phyloP scores from a whole-genome alignment of 768 basidiomycete species.

The Albatrellus ellisii region DNA sequence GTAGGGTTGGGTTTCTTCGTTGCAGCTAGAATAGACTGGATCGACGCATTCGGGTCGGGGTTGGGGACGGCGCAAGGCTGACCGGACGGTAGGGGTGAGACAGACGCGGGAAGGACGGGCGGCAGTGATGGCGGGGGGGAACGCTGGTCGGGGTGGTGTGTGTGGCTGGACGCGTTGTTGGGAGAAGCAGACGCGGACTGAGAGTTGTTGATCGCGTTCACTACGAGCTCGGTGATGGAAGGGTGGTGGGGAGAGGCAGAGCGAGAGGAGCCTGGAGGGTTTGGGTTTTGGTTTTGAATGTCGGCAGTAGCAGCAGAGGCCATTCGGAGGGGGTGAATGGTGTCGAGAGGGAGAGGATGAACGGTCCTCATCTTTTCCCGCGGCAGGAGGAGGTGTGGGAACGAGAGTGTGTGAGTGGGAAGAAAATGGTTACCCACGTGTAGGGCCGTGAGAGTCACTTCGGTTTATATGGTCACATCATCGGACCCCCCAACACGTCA shows the following conservation, averaged over 20 bases:
- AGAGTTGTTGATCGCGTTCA: conserved; percentile 12
- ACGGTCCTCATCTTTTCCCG: conserved; percentile 33
- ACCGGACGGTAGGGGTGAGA: no score
- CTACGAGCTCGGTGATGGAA: conserved; percentile 11
- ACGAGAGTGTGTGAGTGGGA: conserved; percentile 32
- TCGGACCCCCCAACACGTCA: conserved; percentile 14
- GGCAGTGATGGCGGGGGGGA: conserved; percentile 19
- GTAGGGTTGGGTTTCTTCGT: conserved; percentile 10
- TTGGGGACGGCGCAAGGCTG: conserved; percentile 7
- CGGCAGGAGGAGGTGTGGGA: conserved; percentile 30
- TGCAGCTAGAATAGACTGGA: conserved; percentile 17
- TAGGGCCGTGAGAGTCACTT: conserved; percentile 15
- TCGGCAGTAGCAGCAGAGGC: conserved; percentile 8
- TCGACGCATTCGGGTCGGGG: conserved; percentile 10
- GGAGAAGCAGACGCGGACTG: conserved; percentile 16
- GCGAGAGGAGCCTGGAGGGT: conserved; percentile 10
- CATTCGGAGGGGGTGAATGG: conserved; percentile 15
- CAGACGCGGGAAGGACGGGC: conserved; percentile 21
- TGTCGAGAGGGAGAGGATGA: conserved; percentile 35
- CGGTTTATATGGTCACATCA: conserved; percentile 19
- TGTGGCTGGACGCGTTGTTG: conserved; percentile 21
- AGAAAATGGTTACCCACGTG: conserved; percentile 25
- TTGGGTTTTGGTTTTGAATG: conserved; percentile 10
- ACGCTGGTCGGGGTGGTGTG: conserved; percentile 20
- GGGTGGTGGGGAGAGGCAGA: conserved; percentile 8